Evolutionary conservation across 257 asterid genomes (phyloP).

Genomic region (Ajuga chamaepitys): DNA sequence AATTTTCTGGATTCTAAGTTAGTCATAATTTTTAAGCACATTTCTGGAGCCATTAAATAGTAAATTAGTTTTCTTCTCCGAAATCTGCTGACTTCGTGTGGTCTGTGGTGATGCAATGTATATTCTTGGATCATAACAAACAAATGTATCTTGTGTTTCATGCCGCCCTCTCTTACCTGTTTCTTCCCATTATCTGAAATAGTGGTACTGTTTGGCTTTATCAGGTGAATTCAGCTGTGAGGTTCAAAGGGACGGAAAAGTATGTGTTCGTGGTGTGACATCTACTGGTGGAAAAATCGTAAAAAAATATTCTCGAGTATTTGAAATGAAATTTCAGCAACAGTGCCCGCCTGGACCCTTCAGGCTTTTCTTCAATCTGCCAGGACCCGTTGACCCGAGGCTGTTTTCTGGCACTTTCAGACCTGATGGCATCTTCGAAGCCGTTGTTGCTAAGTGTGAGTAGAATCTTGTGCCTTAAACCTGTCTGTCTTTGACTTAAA

Average conservation of each 20-base stretch:
- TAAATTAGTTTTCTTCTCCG: no score
- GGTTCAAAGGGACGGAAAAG: slow-evolving; percentile 51
- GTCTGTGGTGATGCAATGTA: no score
- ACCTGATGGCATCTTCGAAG: slow-evolving; percentile 85
- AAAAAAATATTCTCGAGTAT: slow-evolving; percentile 48
- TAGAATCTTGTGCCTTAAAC: slow-evolving; percentile 5
- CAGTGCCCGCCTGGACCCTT: slow-evolving; percentile 83
- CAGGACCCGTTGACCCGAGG: slow-evolving; percentile 84
- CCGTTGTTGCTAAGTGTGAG: slow-evolving; percentile 41
- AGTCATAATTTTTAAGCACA: no score
- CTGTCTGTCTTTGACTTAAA: slow-evolving; percentile 9
- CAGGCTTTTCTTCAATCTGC: slow-evolving; percentile 60
- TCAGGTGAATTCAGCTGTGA: slow-evolving; percentile 72
- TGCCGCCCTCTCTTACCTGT: no score
- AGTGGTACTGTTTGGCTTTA: neutral
- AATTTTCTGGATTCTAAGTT: no score
- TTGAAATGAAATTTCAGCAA: slow-evolving; percentile 63
- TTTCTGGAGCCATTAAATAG: no score
- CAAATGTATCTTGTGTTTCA: neutral
- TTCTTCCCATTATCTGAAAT: no score
- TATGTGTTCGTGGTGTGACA: slow-evolving; percentile 58
- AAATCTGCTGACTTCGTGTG: no score
- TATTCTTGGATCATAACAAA: neutral
- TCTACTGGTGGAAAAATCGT: slow-evolving; percentile 54
- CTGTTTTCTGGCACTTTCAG: slow-evolving; percentile 50